Percentiles rank a stretch among this genome's conserved stretches.
phyloP scores from a whole-genome alignment of 768 basidiomycete species.

The Suillus variegatus region DNA sequence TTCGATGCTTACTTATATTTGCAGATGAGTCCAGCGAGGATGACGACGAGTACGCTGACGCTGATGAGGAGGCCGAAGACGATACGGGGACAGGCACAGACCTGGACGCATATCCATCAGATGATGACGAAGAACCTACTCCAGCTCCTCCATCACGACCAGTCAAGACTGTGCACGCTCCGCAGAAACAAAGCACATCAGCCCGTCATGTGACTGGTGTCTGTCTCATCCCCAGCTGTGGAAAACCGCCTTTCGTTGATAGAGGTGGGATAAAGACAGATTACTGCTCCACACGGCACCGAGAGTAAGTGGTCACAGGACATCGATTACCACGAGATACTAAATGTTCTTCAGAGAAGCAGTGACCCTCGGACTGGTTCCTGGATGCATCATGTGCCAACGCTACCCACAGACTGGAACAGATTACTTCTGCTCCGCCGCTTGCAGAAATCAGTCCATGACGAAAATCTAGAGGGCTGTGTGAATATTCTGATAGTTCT shows the following conservation, averaged over 20 bases:
- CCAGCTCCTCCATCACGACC: constrained; percentile 15
- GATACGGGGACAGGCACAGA: constrained; percentile 25
- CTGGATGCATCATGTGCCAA: constrained; percentile 67
- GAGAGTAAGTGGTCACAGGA: constrained; percentile 51
- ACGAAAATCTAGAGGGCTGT: constrained; percentile 38
- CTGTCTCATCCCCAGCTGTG: constrained; percentile 60
- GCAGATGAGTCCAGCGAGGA: constrained; percentile 25
- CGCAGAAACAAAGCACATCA: constrained; percentile 15
- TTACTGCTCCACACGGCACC: constrained; percentile 62
- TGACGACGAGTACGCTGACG: constrained; percentile 22
- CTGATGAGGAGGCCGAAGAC: constrained; percentile 24
- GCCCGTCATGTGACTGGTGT: constrained; percentile 29
- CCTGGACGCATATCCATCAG: constrained; percentile 34
- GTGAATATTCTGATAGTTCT: not conserved
- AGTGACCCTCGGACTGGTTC: constrained; percentile 49
- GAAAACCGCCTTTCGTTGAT: constrained; percentile 57
- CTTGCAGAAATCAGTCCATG: constrained; percentile 62
- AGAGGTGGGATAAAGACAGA: constrained; percentile 48
- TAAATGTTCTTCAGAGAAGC: constrained; percentile 49
- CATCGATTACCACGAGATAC: constrained; percentile 4
- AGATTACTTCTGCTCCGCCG: constrained; percentile 64
- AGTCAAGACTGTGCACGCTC: constrained; percentile 7
- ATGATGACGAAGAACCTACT: constrained; percentile 25
- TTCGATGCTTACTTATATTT: constrained; percentile 13
- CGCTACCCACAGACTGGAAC: constrained; percentile 55